A percentile compares a stretch with the other conserved stretches of the same genome.
Conservation (phyloP, 1,284 basidiomycete genomes). For the Crocinoboletus sp. region DNA sequence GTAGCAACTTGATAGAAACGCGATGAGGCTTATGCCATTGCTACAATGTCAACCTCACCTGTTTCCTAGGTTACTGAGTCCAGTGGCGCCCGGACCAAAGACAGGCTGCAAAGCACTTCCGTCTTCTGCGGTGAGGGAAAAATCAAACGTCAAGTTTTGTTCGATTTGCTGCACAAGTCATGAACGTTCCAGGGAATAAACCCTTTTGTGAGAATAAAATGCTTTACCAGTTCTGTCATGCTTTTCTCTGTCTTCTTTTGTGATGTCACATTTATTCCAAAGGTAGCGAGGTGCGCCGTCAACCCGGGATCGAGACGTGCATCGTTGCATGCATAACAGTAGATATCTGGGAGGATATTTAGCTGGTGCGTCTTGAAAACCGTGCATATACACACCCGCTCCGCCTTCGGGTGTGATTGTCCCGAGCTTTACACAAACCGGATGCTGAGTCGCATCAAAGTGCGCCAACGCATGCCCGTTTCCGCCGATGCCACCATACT, state of each 20-base stretch:
- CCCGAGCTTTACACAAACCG: conserved; percentile 90
- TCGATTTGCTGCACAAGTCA: conserved; percentile 75
- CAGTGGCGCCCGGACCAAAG: conserved; percentile 88
- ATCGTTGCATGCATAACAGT: conserved; percentile 94
- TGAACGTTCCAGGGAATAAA: not conserved
- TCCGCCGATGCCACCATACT: conserved; percentile 83
- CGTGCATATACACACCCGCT: conserved; percentile 53
- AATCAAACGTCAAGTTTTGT: conserved; percentile 94
- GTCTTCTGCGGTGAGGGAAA: conserved; percentile 88
- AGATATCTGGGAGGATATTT: conserved; percentile 61
- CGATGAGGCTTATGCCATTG: conserved; percentile 3
- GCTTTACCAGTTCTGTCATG: conserved; percentile 87
- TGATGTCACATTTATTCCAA: conserved; percentile 84
- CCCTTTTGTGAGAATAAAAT: not conserved
- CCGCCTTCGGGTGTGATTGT: conserved; percentile 95
- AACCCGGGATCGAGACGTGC: conserved; percentile 80
- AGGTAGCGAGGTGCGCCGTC: conserved; percentile 69
- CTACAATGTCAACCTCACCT: conserved; percentile 44
- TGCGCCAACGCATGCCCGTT: conserved; percentile 91
- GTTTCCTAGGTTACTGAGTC: conserved; percentile 92
- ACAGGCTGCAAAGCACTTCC: conserved; percentile 87
- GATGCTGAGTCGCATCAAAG: conserved; percentile 73
- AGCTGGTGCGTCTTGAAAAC: not conserved
- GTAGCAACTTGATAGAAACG: conserved; percentile 70
- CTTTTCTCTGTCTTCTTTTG: conserved; percentile 95